Base-by-base conservation (phyloP, 192 early-diverging fungal genomes). In the Backusella luteola region DNA sequence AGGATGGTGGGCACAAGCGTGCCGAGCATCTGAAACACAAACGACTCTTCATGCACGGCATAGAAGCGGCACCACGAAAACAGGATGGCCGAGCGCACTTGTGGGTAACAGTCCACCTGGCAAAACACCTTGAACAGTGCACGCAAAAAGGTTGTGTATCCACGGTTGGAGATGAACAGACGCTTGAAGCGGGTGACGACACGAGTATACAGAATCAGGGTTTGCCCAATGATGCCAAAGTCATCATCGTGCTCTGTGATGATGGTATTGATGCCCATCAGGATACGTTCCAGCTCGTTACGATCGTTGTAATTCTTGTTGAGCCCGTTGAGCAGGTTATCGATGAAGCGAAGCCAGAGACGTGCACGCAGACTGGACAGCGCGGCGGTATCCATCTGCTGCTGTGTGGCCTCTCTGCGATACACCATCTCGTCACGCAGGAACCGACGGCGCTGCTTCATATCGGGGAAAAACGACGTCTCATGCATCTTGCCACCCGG, bases 71-170 rank as follows among this genome's bases (percentile, higher is more conserved):
- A 83, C 81, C 84, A 88, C 0, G 84, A 76, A 44, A 81, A 85
- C 19, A 78, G 80, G 46, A 90, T 85, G 0, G 89, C 85, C 4
- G 83, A 81, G 8, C 82, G 75, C 26, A 87, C 75, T 4, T 80
- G 77, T 0, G 53, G 73, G 52, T 69, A 81, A 1, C 75, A 70
- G 41, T 79, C 77, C 9, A 84, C 81, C 56, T 88, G 83, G 42
- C 87, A 88, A 76, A 84, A 90, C 1, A 86, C 83, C 72, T 88
- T 88, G 76, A 90, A 90, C 6, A 90, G 53, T 3, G 87, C 80
- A 9, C 86, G 85, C 32, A 88, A 79, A 36, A 90, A 83, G 1
- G 87, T 77, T 0, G 75, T 67, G 66, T 90, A 90, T 9, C 89
- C 89, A 49, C 82, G 83, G 66, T 87, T 87, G 6, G 81, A 84